Conservation (phyloP, 2,329 filamentous ascomycete species). For the Aspergillus terreus region DNA sequence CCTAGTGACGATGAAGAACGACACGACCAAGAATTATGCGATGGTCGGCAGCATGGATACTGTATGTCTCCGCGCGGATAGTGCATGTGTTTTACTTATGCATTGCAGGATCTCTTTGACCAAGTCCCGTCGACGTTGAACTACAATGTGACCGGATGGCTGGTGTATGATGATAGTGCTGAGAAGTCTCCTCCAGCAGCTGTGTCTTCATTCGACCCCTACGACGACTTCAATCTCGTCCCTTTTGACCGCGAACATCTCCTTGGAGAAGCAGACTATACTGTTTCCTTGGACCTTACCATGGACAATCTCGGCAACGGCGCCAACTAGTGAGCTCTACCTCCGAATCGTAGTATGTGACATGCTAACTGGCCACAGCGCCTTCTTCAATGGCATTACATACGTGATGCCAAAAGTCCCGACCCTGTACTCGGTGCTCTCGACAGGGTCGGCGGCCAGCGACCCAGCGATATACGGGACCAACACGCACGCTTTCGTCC, state of each 20-base stretch:
- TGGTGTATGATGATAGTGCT: constrained; percentile 55
- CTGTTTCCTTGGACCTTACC: constrained; percentile 68
- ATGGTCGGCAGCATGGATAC: constrained; percentile 45
- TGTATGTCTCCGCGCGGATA: constrained; percentile 5
- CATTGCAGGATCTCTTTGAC: constrained; percentile 20
- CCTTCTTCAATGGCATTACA: constrained; percentile 26
- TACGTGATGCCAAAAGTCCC: constrained; percentile 28
- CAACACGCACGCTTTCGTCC: constrained; percentile 53
- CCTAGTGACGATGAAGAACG: constrained; percentile 59
- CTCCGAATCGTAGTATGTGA: neutral
- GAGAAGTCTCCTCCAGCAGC: constrained; percentile 22
- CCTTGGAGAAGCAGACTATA: constrained; percentile 55
- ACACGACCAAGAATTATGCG: constrained; percentile 61
- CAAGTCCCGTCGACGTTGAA: constrained; percentile 31
- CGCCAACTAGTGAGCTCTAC: constrained; percentile 30
- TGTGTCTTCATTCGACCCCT: constrained; percentile 52
- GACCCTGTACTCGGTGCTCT: constrained; percentile 25
- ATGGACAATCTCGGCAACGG: constrained; percentile 47
- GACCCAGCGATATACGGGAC: constrained; percentile 62
- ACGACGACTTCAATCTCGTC: constrained; percentile 69
- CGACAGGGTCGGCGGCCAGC: constrained; percentile 40
- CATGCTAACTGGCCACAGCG: neutral
- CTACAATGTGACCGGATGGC: constrained; percentile 56
- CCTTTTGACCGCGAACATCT: constrained; percentile 64
- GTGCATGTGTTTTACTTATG: neutral